phyloP scores from a whole-genome alignment of 177 flowering plant genomes.

The Telopea speciosissima region DNA sequence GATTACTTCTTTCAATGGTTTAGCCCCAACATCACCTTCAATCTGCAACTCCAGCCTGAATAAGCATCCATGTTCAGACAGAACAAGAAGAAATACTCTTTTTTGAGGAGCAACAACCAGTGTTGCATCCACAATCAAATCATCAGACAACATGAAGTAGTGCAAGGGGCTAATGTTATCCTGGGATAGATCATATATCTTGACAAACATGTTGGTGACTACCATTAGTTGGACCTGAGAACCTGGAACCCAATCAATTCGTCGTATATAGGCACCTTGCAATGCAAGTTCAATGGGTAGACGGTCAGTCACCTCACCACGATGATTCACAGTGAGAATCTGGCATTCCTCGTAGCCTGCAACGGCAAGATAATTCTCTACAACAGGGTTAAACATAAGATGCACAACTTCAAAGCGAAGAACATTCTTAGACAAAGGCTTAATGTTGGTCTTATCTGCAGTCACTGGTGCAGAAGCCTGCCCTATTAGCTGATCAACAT shows the following conservation, averaged over 20 bases:
- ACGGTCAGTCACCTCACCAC: constrained; percentile 97
- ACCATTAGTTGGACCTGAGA: constrained; percentile 97
- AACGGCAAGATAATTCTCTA: constrained; percentile 91
- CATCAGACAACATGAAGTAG: constrained; percentile 84
- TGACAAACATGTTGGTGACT: constrained; percentile 87
- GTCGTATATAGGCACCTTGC: constrained; percentile 91
- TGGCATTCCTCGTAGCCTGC: constrained; percentile 99
- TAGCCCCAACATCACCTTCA: constrained; percentile 67
- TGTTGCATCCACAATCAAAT: constrained; percentile 80
- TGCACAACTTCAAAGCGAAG: constrained; percentile 97
- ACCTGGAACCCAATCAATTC: constrained; percentile 95
- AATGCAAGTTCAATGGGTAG: constrained; percentile 93
- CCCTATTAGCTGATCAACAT: constrained; percentile 93
- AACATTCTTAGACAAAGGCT: constrained; percentile 90
- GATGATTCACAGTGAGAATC: constrained; percentile 78
- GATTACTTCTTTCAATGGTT: constrained; percentile 60
- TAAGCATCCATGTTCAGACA: constrained; percentile 73
- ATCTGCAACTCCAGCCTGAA: constrained; percentile 67
- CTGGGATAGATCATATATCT: constrained; percentile 89
- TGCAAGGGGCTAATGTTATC: constrained; percentile 94
- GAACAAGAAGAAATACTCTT: constrained; percentile 69
- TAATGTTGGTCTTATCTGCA: constrained; percentile 93
- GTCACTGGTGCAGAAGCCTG: constrained; percentile 93
- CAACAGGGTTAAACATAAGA: constrained; percentile 68
- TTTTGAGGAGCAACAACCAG: constrained; percentile 63